Conservation (phyloP, 257 asterid genomes). For the Forsythia viridissima region DNA sequence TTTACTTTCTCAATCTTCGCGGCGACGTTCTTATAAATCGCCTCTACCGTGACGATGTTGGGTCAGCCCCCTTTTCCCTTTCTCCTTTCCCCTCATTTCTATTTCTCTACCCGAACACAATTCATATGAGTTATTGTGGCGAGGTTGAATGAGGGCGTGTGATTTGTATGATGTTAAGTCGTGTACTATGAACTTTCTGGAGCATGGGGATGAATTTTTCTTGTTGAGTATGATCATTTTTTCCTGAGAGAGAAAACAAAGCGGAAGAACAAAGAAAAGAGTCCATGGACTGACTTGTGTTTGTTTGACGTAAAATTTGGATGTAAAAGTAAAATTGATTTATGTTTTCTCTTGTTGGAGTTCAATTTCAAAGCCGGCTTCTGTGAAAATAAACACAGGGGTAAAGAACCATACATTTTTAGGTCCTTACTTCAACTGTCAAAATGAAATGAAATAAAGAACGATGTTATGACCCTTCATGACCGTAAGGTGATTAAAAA, state of each 20-base stretch:
- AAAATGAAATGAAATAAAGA: not conserved
- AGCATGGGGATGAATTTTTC: not conserved
- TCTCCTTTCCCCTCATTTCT: not conserved
- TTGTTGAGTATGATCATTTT: not conserved
- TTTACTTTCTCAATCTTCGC: conserved; percentile 92
- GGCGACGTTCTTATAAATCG: conserved; percentile 99
- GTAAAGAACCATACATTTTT: not conserved
- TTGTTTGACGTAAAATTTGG: not conserved
- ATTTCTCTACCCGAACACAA: not conserved
- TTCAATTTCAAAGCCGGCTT: not conserved
- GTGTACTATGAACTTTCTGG: not conserved
- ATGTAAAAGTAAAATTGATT: not conserved
- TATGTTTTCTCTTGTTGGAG: not conserved
- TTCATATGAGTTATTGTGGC: not conserved
- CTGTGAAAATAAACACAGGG: not conserved
- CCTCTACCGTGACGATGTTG: conserved; percentile 97
- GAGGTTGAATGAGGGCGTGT: not conserved
- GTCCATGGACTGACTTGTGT: not conserved
- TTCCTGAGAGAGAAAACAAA: not conserved
- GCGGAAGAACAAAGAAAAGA: not conserved
- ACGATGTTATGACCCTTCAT: not conserved
- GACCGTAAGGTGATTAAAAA: not conserved
- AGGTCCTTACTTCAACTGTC: not conserved
- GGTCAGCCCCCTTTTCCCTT: conserved; percentile 41
- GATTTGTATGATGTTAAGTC: not conserved